Percentiles rank a stretch among this genome's conserved stretches.
Evolutionary conservation across 1,284 basidiomycete species (phyloP).

Genomic region (Kwoniella shivajii): DNA sequence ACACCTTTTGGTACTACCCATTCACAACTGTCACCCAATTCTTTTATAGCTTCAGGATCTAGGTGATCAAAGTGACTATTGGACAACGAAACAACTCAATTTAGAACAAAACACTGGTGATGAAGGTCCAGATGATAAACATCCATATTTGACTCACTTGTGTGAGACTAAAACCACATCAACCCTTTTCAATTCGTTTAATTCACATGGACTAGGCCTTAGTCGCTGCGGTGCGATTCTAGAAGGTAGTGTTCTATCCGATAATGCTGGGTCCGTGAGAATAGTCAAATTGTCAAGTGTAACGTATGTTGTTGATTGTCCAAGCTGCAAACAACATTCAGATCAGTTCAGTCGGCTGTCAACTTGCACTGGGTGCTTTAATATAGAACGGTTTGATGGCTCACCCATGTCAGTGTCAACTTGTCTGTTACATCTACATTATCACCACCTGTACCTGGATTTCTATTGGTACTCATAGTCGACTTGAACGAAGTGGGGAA

Average conservation of each 20-base stretch:
- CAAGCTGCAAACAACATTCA: conserved; percentile 43
- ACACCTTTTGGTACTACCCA: conserved; percentile 52
- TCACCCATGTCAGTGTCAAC: conserved; percentile 48
- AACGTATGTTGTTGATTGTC: conserved; percentile 56
- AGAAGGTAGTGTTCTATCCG: conserved; percentile 53
- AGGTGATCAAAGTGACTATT: conserved; percentile 53
- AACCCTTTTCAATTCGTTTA: conserved; percentile 53
- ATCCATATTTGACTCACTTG: conserved; percentile 49
- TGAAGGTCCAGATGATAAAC: no score
- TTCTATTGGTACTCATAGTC: not conserved
- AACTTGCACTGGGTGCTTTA: no score
- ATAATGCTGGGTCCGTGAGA: conserved; percentile 58
- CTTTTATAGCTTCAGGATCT: conserved; percentile 48
- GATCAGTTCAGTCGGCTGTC: conserved; percentile 1
- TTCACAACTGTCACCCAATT: conserved; percentile 48
- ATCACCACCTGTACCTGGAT: conserved; percentile 23
- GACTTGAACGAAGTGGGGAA: conserved; percentile 24
- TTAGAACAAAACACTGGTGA: no score
- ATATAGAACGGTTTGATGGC: no score
- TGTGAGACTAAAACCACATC: conserved; percentile 57
- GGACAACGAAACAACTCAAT: not conserved
- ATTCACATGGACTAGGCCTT: conserved; percentile 53
- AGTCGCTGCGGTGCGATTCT: conserved; percentile 53
- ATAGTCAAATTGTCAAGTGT: conserved; percentile 57
- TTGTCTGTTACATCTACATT: conserved; percentile 49